Percentiles rank a stretch among this genome's conserved stretches.
phyloP scores from a whole-genome alignment of 352 stramenopile genomes.

The Phytophthora sansomeana region DNA sequence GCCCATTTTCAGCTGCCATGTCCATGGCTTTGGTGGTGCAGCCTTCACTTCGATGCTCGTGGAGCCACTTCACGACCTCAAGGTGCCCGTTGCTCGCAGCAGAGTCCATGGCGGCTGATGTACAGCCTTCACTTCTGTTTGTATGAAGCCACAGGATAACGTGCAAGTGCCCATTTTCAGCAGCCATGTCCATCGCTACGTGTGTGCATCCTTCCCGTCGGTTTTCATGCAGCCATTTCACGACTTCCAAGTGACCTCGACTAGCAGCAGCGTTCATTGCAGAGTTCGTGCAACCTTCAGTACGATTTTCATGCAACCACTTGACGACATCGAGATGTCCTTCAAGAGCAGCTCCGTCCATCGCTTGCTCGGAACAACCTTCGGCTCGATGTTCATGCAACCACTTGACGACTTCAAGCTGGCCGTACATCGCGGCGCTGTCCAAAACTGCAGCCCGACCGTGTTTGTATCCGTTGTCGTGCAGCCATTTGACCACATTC shows the following conservation, averaged over 20 bases:
- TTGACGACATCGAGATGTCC: conserved; percentile 42
- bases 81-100: conserved; percentile 39
- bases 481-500: conserved; percentile 47
- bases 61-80: conserved; percentile 38
- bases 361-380: conserved; percentile 32
- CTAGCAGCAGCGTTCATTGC: conserved; percentile 59
- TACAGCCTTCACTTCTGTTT: conserved; percentile 49
- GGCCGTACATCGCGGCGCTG: conserved; percentile 50
- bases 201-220: conserved; percentile 51
- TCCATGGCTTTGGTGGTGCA: conserved; percentile 39
- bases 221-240: conserved; percentile 58
- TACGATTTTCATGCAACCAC: conserved; percentile 47
- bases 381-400: conserved; percentile 33
- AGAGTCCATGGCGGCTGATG: conserved; percentile 26
- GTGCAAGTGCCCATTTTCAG: conserved; percentile 43
- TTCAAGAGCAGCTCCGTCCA: conserved; percentile 41
- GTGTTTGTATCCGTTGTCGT: conserved; percentile 41
- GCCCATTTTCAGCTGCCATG: conserved; percentile 34
- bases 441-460: conserved; percentile 48
- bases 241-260: conserved; percentile 51
- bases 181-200: conserved; percentile 52
- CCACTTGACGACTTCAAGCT: conserved; percentile 56
- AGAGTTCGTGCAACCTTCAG: conserved; percentile 49
- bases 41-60: conserved; percentile 36
- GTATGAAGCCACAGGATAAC: conserved; percentile 55